phyloP scores from a whole-genome alignment of 2,329 filamentous ascomycete species.

The Fusarium aywerte region DNA sequence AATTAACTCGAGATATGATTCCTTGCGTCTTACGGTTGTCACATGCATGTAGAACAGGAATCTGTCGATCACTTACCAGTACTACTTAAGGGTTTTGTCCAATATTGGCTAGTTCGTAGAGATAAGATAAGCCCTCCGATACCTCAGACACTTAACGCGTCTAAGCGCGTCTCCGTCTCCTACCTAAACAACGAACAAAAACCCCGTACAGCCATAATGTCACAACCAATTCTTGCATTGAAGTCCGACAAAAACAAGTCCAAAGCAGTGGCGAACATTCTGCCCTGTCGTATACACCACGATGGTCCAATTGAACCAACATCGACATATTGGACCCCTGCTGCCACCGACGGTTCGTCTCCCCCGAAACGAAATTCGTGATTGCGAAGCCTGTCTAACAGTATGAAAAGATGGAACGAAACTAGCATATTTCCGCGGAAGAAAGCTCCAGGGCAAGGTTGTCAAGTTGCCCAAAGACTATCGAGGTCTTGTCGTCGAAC shows the following conservation, averaged over 20 bases:
- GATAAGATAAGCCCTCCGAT: constrained; percentile 27
- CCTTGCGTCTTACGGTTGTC: not conserved
- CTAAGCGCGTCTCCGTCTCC: constrained; percentile 34
- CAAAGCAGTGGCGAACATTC: constrained; percentile 72
- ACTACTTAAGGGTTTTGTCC: not conserved
- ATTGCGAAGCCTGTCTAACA: constrained; percentile 9
- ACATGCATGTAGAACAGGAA: not conserved
- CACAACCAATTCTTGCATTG: constrained; percentile 57
- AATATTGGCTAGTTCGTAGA: not conserved
- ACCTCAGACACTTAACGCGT: constrained; percentile 37
- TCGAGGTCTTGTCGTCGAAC: constrained; percentile 67
- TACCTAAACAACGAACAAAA: not conserved
- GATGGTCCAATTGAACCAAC: constrained; percentile 75
- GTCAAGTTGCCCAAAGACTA: constrained; percentile 78
- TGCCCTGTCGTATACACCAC: constrained; percentile 85
- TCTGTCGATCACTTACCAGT: too few relatives aligned
- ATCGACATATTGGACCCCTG: constrained; percentile 77
- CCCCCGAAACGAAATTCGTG: not conserved
- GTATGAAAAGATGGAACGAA: constrained; percentile 58
- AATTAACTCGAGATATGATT: not conserved
- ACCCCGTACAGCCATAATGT: constrained; percentile 49
- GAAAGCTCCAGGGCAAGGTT: constrained; percentile 76
- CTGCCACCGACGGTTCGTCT: constrained; percentile 56
- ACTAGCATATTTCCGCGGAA: constrained; percentile 79
- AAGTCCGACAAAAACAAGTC: constrained; percentile 37